Base-by-base conservation (phyloP, 1,284 basidiomycete species). In the Papiliotrema nemorosa region DNA sequence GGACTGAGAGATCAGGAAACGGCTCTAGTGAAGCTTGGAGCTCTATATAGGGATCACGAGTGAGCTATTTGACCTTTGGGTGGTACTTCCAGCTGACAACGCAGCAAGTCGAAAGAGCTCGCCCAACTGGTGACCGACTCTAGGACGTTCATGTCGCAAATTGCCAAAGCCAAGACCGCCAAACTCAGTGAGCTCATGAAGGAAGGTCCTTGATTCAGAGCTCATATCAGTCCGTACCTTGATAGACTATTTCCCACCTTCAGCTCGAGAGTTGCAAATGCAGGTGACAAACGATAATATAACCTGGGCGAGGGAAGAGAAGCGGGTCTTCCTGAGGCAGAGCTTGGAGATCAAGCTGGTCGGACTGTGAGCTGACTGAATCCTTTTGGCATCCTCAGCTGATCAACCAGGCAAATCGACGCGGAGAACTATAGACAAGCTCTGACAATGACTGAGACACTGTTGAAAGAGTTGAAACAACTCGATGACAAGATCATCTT, bases 401-500 rank as follows among this genome's bases (percentile, higher is more conserved):
- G 33, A 35, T 56, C 43, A 53, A 22, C 4, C 49, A 77, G 87
- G 12, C 86, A 90, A 75, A 81, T 93, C 40, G 89, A 91, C 52
- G 80, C 83, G 0, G 78, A 81, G 41, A 83, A 87, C 63, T 90
- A 85, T 77, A 85, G 87, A 63, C 81, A 84, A 0, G 91, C 94
- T 0, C 78, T 97, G 9, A 69, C 81, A 0, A 81, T 92, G 52
- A 93, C 97, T 57, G 90, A 92, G 56, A 78, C 80, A 0, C 80
- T 98, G 16, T 81, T 97, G 25, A 86, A 85, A 7, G 94, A 97
- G 72, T 82, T 98, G 40, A 91, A 90, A 76, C 84, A 86, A 39
- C 78, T 98, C 21, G 94, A 98, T 71, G 94, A 97, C 79, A 98
- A 97, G 80, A 88, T 96, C 82, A 89, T 97, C 60, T 80, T 98